phyloP scores from a whole-genome alignment of 2,329 filamentous ascomycete species.

The Penicillium expansum region DNA sequence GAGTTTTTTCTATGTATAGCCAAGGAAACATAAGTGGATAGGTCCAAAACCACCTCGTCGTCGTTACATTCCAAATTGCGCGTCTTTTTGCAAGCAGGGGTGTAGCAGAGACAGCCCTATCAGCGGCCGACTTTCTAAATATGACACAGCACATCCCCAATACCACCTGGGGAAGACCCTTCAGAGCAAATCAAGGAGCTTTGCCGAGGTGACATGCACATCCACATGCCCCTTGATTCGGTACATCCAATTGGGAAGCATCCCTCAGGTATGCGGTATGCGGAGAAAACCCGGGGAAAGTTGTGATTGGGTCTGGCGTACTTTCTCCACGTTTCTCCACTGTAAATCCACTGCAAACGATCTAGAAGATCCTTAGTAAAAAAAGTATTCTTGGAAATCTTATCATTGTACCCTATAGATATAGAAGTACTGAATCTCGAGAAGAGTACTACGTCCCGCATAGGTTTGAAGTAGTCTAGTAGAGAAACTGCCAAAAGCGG shows the following conservation, averaged over 20 bases:
- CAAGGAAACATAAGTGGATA: neutral
- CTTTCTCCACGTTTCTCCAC: neutral
- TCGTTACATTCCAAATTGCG: constrained; percentile 18
- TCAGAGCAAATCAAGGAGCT: constrained; percentile 1
- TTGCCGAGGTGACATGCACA: constrained; percentile 5
- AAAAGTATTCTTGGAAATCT: neutral
- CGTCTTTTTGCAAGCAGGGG: constrained; percentile 12
- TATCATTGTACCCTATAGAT: neutral
- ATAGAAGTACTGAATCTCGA: neutral
- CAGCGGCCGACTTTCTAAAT: neutral
- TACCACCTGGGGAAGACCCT: neutral
- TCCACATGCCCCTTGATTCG: neutral
- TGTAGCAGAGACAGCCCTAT: constrained; percentile 8
- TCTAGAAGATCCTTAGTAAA: neutral
- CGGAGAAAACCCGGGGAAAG: constrained; percentile 8
- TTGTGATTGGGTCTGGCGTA: neutral
- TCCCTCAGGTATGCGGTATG: neutral
- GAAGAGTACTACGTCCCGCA: neutral
- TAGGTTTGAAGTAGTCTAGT: neutral
- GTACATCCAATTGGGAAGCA: neutral
- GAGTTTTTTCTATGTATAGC: too few relatives aligned
- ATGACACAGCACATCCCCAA: neutral
- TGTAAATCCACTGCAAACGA: constrained; percentile 2
- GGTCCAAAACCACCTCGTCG: neutral
- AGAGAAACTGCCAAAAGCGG: neutral